Evolutionary conservation across 768 basidiomycete species (phyloP), one percentile per base, ranked within the genome.

Genomic region (Boletus pseudo-olivaceus): DNA sequence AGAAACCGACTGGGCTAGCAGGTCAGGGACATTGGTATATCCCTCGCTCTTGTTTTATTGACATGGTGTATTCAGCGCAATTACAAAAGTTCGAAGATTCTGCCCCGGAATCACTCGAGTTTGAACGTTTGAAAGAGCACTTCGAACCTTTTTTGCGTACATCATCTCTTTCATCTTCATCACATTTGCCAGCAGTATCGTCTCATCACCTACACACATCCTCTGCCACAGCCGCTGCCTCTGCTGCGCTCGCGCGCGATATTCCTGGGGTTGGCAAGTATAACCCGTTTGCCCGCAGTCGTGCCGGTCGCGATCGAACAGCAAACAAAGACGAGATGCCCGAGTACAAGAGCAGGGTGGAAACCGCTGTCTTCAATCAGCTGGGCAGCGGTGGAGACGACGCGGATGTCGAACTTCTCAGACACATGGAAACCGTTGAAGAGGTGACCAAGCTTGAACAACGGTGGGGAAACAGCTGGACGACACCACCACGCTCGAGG

Each of bases 1-100:
- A 98, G 65, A 99, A 98, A 67, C 91, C 95, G 1, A 97, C 95
- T 1, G 94, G 96, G 15, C 82, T 99, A 29, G 94, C 95, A 55
- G 83, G 96, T 96, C 55, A 60, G 84, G 64, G 10, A 11, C 7
- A 33, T 23, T 23, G 23, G 19, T 44, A 37, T 47, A 15, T 27
- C 20, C 15, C 19, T 15, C 34, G 15, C 29, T 32, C 48, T 33
- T 4, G n/a, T 29, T 46, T 37, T 20, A 33, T 41, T 63, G 51
- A 56, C 47, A 45, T 9, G 27, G 30, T 34, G 19, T 42, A 15
- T 43, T 40, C 41, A 98, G 95, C 88, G 19, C 96, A 98, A 69
- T 75, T 98, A 27, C 94, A 97, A 67, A 93, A 88, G 72, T 82
- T 80, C 54, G 90, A 96, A 77, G 91, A 95, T 63, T 86, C 87